A percentile compares a stretch with the other conserved stretches of the same genome.
These are phyloP conservation scores for Ogataea naganishii DNA, from an alignment of 805 yeast species.

Conservation along the genomic window DNA sequence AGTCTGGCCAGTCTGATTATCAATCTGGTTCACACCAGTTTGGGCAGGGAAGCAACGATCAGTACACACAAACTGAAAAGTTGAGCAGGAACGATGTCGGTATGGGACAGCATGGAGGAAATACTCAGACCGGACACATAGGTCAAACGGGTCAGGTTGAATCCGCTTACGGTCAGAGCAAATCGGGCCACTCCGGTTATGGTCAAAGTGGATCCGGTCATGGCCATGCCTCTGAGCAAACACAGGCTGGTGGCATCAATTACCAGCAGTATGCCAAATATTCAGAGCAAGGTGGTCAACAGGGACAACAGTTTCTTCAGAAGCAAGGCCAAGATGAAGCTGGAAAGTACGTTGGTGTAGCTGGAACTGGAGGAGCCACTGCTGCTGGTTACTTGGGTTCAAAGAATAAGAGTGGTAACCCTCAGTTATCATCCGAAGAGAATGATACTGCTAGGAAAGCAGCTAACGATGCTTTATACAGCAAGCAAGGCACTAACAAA, in stretches of 20 bases:
- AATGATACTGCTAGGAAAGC: constrained; percentile 12
- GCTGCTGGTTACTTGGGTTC: constrained; percentile 10
- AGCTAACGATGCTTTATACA: constrained; percentile 9
- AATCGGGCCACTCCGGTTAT: not conserved
- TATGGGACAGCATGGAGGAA: too few species aligned
- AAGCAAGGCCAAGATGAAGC: constrained; percentile 7
- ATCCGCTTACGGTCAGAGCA: not conserved
- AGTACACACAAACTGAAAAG: too few species aligned
- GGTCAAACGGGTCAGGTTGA: too few species aligned
- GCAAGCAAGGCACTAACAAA: constrained; percentile 5
- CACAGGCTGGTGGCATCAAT: too few species aligned
- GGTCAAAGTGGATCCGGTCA: not conserved
- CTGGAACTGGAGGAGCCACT: constrained; percentile 7
- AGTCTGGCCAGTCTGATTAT: too few species aligned
- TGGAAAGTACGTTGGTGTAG: constrained; percentile 6
- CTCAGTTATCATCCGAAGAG: constrained; percentile 8
- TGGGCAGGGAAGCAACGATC: too few species aligned
- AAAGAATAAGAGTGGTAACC: constrained; percentile 5
- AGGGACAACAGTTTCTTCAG: constrained; percentile 7
- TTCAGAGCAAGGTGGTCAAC: constrained; percentile 4
- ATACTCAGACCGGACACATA: too few species aligned
- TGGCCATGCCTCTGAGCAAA: too few species aligned
- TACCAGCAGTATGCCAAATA: constrained; percentile 5
- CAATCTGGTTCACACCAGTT: too few species aligned
- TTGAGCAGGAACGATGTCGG: too few species aligned